Evolutionary conservation across 495 filamentous ascomycete genomes (phyloP).

Genomic region (Podospora comata): DNA sequence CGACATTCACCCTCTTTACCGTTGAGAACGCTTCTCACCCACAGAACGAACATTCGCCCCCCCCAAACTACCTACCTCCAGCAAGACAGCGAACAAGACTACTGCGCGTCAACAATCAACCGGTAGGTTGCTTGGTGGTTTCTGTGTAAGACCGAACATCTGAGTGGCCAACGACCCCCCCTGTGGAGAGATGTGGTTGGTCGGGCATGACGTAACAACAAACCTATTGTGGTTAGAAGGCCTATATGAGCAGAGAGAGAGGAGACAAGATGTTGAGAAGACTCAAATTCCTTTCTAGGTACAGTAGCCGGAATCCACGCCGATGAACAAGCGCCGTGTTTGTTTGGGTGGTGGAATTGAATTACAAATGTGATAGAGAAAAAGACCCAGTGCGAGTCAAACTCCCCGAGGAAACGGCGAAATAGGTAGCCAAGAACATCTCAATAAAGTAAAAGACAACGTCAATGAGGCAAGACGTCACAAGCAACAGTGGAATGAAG

Average conservation of each 20-base stretch:
- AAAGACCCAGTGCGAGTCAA: background rate
- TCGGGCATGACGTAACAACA: conserved; percentile 21
- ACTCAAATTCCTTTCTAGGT: background rate
- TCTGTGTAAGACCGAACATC: background rate
- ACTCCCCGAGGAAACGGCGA: background rate
- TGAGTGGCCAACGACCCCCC: background rate
- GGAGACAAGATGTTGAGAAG: background rate
- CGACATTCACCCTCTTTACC: background rate
- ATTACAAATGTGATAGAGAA: background rate
- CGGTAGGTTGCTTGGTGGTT: background rate
- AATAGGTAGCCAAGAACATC: background rate
- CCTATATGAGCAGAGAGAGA: background rate
- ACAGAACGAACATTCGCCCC: background rate
- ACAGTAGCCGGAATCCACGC: conserved; percentile 3
- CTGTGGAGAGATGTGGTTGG: background rate
- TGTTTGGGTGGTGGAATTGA: background rate
- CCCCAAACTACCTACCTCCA: no score
- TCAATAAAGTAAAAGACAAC: background rate
- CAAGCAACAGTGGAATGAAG: background rate
- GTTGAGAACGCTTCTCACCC: background rate
- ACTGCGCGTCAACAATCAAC: background rate
- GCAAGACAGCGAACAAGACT: background rate
- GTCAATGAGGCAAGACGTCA: background rate
- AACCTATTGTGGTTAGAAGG: background rate
- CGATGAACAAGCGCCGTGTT: conserved; percentile 8